Evolutionary conservation across 805 yeast genomes (phyloP), one percentile per base, ranked within the genome.

Genomic region (Helenozyma baotianmanensis): DNA sequence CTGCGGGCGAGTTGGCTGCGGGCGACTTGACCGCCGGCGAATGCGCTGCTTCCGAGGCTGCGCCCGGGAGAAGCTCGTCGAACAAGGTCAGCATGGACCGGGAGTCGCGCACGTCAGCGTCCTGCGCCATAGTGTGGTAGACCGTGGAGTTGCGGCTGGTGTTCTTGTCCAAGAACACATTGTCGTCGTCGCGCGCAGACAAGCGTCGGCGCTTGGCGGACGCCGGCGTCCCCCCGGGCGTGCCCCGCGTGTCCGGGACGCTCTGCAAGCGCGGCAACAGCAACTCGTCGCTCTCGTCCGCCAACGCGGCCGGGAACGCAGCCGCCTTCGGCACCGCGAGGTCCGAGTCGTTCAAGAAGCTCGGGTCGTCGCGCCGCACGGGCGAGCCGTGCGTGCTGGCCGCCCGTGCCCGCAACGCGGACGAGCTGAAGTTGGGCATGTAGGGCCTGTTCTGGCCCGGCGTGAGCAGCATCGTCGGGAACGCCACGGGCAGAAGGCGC

Each of bases 151-250:
- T 45, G 31, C 35, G 43, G 16, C 38, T 40, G 21, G 41, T 23
- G 21, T 36, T 30, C 11, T 33, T 47, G 16, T 62, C 68, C 32
- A 62, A 44, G 35, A 64, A 63, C 10, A 63, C 62, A 35, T 63
- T 62, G 15, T 53, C 57, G 18, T 49, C 51, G 29, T 51, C 58
- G 21, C 32, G 32, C 3, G 19, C 32, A 9, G 13, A 30, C 13
- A 23, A 12, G 14, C 30, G 18, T 14, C 19, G 25, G 5, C 27
- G 29, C 16, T 24, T 25, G n/a, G n/a, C n/a, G n/a, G n/a, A n/a
- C n/a, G n/a, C n/a, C n/a, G n/a, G n/a, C n/a, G n/a, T n/a, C 9
- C 9, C 32, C 11, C 25, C 19, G 23, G 6, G 8, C 12, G 27
- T 17, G n/a, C n/a, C n/a, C 22, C 35, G 29, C 9, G 35, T 14